Base-by-base conservation (phyloP, 1,284 basidiomycete genomes). In the Sanghuangporus sanghuang region DNA sequence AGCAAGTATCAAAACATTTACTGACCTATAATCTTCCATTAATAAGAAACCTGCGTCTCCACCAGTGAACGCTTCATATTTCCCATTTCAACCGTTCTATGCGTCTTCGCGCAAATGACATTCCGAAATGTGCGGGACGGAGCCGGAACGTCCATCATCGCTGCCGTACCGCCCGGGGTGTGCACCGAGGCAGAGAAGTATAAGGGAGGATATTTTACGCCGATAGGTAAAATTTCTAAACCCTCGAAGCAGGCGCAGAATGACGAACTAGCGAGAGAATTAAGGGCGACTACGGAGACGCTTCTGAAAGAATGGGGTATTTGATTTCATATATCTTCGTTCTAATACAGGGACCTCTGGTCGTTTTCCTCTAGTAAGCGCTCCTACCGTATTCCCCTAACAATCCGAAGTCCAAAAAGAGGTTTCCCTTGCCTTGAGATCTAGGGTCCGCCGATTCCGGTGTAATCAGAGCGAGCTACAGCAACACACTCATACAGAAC, bases 261-360 rank as follows among this genome's bases (percentile, higher is more conserved):
- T 21, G 71, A 74, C 18, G 76, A 75, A 8, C 67, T 81, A 54
- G 77, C 79, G 50, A 73, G 74, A 56, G 79, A 79, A 55, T 67
- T 82, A 40, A 82, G 80, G 76, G 72, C 74, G 5, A 75, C 76
- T 12, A 77, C 79, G 7, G 78, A 79, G 67, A 71, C 65, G 38
- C 66, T 76, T 2, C 57, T 75, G 65, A 57, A 40, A 46, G 64
- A 66, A 44, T 62, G 65, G 59, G 64, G 36, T 0, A 4, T 63
- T 23, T 63, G 36, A 18, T 14, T 46, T 46, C 7, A 12, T n/a
- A 6, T 18, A 16, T 7, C 3, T n/a, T 7, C 6, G 3, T 42
- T 42, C 12, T 11, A 42, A 12, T 42, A n/a, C n/a, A 42, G 27
- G 23, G 23, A 23, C 23, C 23, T 23, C 2, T 23, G 23, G 23